Evolutionary conservation across 768 basidiomycete genomes (phyloP).

Genomic region (Amanita exitialis): DNA sequence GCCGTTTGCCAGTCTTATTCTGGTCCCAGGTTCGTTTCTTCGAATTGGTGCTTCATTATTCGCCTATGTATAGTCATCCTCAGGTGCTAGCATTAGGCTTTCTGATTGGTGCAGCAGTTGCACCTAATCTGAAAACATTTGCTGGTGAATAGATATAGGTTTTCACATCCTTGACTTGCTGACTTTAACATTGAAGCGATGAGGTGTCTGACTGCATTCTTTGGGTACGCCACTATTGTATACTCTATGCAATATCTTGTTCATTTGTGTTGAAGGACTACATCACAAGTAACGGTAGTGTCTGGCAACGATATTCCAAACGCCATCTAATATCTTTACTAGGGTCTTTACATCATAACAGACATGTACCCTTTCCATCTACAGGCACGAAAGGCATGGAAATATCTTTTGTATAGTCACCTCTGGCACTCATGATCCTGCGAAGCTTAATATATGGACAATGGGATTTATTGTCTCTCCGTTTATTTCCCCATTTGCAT

Average conservation of each 20-base stretch:
- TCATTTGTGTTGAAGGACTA: not conserved
- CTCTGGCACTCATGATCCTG: not conserved
- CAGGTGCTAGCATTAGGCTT: slow-evolving; percentile 49
- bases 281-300: slow-evolving; percentile 5
- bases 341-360: slow-evolving; percentile 39
- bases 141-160: slow-evolving; percentile 26
- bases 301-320: not conserved
- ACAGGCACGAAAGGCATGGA: slow-evolving; percentile 49
- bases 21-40: slow-evolving; percentile 48
- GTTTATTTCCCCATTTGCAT: slow-evolving; percentile 54
- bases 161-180: not conserved
- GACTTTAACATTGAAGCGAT: slow-evolving; percentile 26
- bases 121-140: slow-evolving; percentile 46
- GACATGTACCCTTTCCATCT: slow-evolving; percentile 53
- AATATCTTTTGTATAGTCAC: not conserved
- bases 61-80: not conserved
- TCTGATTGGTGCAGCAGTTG: slow-evolving; percentile 34
- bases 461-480: slow-evolving; percentile 64
- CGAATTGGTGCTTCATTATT: not conserved
- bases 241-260: not conserved
- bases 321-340: not conserved
- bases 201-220: slow-evolving; percentile 49
- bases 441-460: slow-evolving; percentile 58
- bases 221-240: slow-evolving; percentile 26
- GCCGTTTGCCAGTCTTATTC: slow-evolving; percentile 58